Conservation (phyloP, 768 basidiomycete genomes). For the Tephrocybe rancida region DNA sequence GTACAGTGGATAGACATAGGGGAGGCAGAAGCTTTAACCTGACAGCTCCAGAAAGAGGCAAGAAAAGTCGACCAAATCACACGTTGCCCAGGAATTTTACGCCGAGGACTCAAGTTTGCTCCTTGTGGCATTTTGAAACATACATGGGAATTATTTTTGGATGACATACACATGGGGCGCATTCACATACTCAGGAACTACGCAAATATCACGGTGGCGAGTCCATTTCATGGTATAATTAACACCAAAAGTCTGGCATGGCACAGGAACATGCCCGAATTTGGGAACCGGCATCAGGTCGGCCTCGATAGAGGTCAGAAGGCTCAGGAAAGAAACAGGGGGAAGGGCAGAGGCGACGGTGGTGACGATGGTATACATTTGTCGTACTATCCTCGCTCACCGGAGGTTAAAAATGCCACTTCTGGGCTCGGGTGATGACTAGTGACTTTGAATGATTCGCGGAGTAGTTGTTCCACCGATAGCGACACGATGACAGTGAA, state of each 20-base stretch:
- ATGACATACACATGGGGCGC: too few species aligned
- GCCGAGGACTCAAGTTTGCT: too few species aligned
- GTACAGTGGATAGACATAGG: background rate
- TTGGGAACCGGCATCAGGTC: too few species aligned
- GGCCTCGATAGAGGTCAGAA: too few species aligned
- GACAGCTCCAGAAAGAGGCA: slow-evolving; percentile 16
- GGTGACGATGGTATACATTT: background rate
- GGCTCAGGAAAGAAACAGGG: slow-evolving; percentile 5
- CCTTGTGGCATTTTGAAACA: too few species aligned
- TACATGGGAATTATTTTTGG: too few species aligned
- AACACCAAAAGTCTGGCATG: too few species aligned
- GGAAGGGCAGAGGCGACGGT: background rate
- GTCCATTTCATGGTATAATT: background rate
- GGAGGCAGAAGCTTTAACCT: slow-evolving; percentile 2
- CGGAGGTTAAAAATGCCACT: slow-evolving; percentile 9
- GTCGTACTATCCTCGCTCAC: slow-evolving; percentile 7
- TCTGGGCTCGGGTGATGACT: background rate
- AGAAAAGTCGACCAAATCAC: background rate
- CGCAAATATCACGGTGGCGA: too few species aligned
- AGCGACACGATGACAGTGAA: background rate
- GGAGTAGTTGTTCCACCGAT: background rate
- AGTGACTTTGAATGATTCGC: background rate
- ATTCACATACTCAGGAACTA: too few species aligned
- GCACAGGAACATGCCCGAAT: too few species aligned
- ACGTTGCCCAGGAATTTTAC: background rate